Percentiles rank a stretch among this genome's conserved stretches.
These are phyloP conservation scores for Leucoagaricus sp. DNA, from an alignment of 1,284 basidiomycete species.

Conservation along the genomic window DNA sequence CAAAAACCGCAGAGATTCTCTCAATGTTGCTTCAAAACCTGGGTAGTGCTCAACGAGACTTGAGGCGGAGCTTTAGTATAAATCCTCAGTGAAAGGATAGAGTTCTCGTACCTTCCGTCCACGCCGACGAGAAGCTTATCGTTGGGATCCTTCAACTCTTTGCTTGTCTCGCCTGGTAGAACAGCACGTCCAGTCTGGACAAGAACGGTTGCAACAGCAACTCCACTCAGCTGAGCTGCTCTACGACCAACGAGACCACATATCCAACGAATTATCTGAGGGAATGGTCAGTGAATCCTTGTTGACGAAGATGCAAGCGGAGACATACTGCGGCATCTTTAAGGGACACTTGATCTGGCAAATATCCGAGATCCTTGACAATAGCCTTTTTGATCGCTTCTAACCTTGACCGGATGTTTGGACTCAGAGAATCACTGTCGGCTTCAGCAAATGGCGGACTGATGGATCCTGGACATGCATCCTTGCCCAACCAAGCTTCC, in stretches of 20 bases:
- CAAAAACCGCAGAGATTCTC: slow-evolving; percentile 72
- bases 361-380: slow-evolving; percentile 62
- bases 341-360: slow-evolving; percentile 53
- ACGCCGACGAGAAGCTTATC: slow-evolving; percentile 78
- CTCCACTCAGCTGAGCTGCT: slow-evolving; percentile 83
- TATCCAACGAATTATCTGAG: slow-evolving; percentile 76
- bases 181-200: slow-evolving; percentile 74
- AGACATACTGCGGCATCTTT: slow-evolving; percentile 63
- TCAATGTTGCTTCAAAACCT: slow-evolving; percentile 75
- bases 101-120: slow-evolving; percentile 75
- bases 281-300: neutral
- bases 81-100: neutral
- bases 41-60: slow-evolving; percentile 93
- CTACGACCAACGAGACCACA: slow-evolving; percentile 79
- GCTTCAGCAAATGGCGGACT: slow-evolving; percentile 36
- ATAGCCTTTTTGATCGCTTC: slow-evolving; percentile 60
- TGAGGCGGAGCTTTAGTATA: slow-evolving; percentile 7
- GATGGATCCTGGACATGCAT: slow-evolving; percentile 29
- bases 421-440: slow-evolving; percentile 32
- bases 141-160: slow-evolving; percentile 41
- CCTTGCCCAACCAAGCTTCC: slow-evolving; percentile 60
- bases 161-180: slow-evolving; percentile 42
- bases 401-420: slow-evolving; percentile 38
- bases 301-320: neutral
- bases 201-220: slow-evolving; percentile 85